Evolutionary conservation across 176 grass and related monocot species (phyloP).

Genomic region (Tillandsia leiboldiana): DNA sequence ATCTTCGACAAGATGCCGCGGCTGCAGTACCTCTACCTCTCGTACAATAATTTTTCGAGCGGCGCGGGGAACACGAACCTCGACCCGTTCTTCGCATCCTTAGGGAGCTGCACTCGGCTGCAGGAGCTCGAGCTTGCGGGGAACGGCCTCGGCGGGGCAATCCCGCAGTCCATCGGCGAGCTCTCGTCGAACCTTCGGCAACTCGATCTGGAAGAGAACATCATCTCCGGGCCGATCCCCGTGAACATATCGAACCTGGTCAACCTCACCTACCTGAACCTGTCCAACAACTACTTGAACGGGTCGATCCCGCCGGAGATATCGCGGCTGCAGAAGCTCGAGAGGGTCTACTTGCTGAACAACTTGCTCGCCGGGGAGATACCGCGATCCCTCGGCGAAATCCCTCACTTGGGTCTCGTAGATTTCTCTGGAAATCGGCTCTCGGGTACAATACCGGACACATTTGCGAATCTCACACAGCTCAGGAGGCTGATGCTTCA

Average conservation of each 20-base stretch:
- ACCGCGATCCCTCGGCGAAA: constrained; percentile 42
- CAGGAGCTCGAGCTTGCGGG: constrained; percentile 62
- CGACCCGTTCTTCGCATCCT: constrained; percentile 65
- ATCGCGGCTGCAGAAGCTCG: constrained; percentile 46
- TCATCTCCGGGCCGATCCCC: constrained; percentile 66
- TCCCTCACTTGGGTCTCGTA: constrained; percentile 47
- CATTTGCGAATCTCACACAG: constrained; percentile 30
- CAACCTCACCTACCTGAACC: constrained; percentile 63
- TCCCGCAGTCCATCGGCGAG: constrained; percentile 42
- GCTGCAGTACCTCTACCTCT: constrained; percentile 52
- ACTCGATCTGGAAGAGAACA: constrained; percentile 76
- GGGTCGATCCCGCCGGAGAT: constrained; percentile 57
- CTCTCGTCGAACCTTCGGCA: constrained; percentile 43
- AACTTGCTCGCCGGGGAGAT: constrained; percentile 73
- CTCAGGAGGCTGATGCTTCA: constrained; percentile 36
- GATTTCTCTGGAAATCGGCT: constrained; percentile 57
- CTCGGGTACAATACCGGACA: constrained; percentile 30
- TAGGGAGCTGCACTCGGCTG: constrained; percentile 52
- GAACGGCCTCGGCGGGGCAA: constrained; percentile 48
- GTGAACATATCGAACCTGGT: constrained; percentile 42
- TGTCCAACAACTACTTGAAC: constrained; percentile 49
- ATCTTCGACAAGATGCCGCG: constrained; percentile 51
- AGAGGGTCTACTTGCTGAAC: constrained; percentile 63
- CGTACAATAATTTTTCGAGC: constrained; percentile 57
- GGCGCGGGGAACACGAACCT: constrained; percentile 46